Evolutionary conservation across 208 protist genomes (phyloP).

Genomic region (Acanthamoeba healyi): DNA sequence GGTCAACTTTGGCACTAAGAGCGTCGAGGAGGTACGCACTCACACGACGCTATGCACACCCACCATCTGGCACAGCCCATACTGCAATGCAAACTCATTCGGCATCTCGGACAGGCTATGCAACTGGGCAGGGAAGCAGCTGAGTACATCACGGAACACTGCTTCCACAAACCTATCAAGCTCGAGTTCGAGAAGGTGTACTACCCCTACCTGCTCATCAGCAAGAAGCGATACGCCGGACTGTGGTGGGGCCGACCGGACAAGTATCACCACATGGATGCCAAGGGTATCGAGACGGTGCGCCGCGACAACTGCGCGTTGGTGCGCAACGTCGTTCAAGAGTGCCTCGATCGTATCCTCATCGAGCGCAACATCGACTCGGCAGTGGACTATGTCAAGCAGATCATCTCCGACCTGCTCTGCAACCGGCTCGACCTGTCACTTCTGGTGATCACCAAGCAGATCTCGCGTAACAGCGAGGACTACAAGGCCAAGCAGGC

Average conservation of each 20-base stretch:
- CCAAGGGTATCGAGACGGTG: conserved; percentile 93
- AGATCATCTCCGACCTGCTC: conserved; percentile 94
- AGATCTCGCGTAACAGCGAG: conserved; percentile 95
- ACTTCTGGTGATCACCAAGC: conserved; percentile 96
- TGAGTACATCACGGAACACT: conserved; percentile 91
- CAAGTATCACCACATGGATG: conserved; percentile 82
- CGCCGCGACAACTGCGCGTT: conserved; percentile 90
- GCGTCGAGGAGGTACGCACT: conserved; percentile 80
- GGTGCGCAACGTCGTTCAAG: conserved; percentile 86
- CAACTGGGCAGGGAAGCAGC: conserved; percentile 94
- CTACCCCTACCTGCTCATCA: conserved; percentile 89
- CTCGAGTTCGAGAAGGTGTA: conserved; percentile 94
- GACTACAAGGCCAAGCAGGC: conserved; percentile 95
- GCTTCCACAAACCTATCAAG: conserved; percentile 88
- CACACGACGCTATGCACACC: too few species aligned
- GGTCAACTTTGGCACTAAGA: conserved; percentile 95
- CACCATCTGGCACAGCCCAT: too few species aligned
- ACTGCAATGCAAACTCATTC: too few species aligned
- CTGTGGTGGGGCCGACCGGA: conserved; percentile 86
- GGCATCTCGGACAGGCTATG: too few species aligned
- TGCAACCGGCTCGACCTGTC: conserved; percentile 96
- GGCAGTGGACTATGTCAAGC: conserved; percentile 92
- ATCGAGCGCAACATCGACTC: conserved; percentile 89
- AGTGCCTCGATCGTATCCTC: conserved; percentile 89
- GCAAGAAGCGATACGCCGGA: conserved; percentile 93